Evolutionary conservation across 2,329 filamentous ascomycete genomes (phyloP).

Genomic region (Fusarium hostae): DNA sequence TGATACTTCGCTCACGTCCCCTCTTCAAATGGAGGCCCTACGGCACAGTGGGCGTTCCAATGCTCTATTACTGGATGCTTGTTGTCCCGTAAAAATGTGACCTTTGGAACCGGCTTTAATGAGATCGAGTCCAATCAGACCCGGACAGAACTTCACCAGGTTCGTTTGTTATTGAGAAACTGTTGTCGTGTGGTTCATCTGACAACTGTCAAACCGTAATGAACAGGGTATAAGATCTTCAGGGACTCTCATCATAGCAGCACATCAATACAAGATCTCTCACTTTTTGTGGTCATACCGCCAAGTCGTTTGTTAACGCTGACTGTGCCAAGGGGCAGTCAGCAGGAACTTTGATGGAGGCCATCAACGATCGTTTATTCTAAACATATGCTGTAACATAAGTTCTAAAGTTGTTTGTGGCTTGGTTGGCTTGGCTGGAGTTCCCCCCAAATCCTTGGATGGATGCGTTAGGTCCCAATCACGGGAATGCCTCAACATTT

Average conservation of each 20-base stretch:
- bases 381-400: slow-evolving; percentile 10
- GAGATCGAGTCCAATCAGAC: slow-evolving; percentile 35
- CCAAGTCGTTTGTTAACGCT: background rate
- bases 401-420: slow-evolving; percentile 23
- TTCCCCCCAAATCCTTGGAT: background rate
- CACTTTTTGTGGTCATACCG: background rate
- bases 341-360: background rate
- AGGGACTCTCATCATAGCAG: slow-evolving; percentile 19
- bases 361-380: background rate
- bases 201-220: background rate
- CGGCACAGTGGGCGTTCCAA: slow-evolving; percentile 20
- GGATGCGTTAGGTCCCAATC: slow-evolving; percentile 31
- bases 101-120: slow-evolving; percentile 28
- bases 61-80: slow-evolving; percentile 15
- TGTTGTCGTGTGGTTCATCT: background rate
- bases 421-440: slow-evolving; percentile 7
- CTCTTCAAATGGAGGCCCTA: slow-evolving; percentile 16
- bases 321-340: background rate
- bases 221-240: slow-evolving; percentile 13
- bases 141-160: slow-evolving; percentile 3
- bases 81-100: slow-evolving; percentile 22
- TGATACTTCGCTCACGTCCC: slow-evolving; percentile 26
- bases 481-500: slow-evolving; percentile 19
- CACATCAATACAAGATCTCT: background rate
- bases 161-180: background rate